These are phyloP conservation scores for Hygrophila difformis DNA, from an alignment of 257 asterid species.

Conservation along the genomic window DNA sequence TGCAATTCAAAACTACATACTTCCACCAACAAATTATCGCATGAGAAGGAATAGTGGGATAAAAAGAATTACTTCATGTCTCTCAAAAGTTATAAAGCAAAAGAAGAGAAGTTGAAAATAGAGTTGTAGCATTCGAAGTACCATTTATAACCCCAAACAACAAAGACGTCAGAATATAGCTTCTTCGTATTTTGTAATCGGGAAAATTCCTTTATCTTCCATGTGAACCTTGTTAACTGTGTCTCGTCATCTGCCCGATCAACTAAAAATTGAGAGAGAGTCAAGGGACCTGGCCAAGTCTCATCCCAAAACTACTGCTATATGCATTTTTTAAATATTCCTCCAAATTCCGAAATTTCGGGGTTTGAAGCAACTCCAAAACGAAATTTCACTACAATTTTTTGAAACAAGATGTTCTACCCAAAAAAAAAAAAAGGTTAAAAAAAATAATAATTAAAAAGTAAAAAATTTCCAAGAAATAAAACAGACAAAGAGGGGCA, in stretches of 20 bases:
- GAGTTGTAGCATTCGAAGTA: constrained; percentile 20
- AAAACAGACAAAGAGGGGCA: not conserved
- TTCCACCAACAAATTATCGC: not conserved
- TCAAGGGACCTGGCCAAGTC: not conserved
- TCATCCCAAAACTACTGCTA: no score
- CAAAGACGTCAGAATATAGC: constrained; percentile 68
- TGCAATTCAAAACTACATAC: not conserved
- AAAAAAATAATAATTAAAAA: no score
- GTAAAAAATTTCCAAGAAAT: constrained; percentile 1
- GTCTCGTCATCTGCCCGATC: constrained; percentile 78
- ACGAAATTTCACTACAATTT: constrained; percentile 13
- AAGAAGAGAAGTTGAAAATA: no score
- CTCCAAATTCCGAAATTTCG: no score
- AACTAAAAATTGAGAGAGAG: constrained; percentile 23
- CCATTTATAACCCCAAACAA: constrained; percentile 88
- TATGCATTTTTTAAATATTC: no score
- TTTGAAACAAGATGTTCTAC: not conserved
- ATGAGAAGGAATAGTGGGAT: no score
- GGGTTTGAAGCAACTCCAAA: no score
- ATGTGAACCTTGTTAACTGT: constrained; percentile 66
- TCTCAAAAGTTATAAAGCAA: no score
- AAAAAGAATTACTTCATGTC: no score
- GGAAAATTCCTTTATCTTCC: constrained; percentile 77
- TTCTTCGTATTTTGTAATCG: constrained; percentile 57
- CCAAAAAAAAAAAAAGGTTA: no score